phyloP scores from a whole-genome alignment of 2,329 filamentous ascomycete species.

The Microdochium trichocladiopsis region DNA sequence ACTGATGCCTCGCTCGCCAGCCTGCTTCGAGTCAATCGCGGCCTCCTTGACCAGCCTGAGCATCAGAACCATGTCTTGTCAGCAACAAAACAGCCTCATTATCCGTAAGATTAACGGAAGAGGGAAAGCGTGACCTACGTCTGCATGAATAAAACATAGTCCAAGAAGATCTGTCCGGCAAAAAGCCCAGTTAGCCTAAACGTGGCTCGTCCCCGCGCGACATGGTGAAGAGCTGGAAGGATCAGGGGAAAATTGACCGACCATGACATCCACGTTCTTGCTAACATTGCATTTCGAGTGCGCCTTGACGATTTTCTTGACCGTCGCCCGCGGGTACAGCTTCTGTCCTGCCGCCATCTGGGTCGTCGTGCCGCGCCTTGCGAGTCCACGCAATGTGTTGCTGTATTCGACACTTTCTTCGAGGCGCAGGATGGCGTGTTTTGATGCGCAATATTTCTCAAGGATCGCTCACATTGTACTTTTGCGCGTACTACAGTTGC shows the following conservation, averaged over 20 bases:
- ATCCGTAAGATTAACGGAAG: neutral
- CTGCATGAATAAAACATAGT: slow-evolving; percentile 78
- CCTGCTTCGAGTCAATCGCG: slow-evolving; percentile 65
- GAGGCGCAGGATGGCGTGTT: no score
- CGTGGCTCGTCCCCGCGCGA: neutral
- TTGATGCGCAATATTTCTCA: no score
- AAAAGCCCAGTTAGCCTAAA: slow-evolving; percentile 2
- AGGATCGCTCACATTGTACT: no score
- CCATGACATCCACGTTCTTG: slow-evolving; percentile 81
- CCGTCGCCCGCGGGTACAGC: slow-evolving; percentile 73
- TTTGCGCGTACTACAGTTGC: no score
- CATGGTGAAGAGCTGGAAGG: neutral
- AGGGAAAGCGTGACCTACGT: slow-evolving; percentile 27
- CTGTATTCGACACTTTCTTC: no score
- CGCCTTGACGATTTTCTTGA: slow-evolving; percentile 87
- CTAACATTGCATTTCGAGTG: slow-evolving; percentile 74
- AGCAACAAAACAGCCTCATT: neutral
- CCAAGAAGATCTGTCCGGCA: slow-evolving; percentile 64
- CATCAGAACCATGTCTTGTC: neutral
- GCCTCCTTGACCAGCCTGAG: slow-evolving; percentile 72
- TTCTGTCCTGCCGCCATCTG: slow-evolving; percentile 60
- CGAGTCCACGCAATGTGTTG: no score
- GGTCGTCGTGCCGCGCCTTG: neutral
- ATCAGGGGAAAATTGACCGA: slow-evolving; percentile 29
- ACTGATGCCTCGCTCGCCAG: slow-evolving; percentile 67